These are phyloP conservation scores for Mucuna pruriens DNA, from an alignment of 306 rosid genomes.

Conservation along the genomic window DNA sequence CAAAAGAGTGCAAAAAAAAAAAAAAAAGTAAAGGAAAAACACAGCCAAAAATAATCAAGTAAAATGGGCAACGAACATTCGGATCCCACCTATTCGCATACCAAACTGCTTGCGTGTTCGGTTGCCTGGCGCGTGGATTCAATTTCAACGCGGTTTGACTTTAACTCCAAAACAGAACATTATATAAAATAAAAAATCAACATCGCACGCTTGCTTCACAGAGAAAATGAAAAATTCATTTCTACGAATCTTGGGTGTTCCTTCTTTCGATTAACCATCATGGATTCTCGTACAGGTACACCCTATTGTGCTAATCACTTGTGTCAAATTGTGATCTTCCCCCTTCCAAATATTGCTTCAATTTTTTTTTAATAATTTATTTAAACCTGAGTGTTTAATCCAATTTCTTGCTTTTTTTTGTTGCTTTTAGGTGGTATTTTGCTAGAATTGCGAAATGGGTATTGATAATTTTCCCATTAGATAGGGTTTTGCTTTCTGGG, in stretches of 20 bases:
- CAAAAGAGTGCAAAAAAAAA: no score
- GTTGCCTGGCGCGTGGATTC: not conserved
- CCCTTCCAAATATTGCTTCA: slow-evolving; percentile 5
- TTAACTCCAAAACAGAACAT: not conserved
- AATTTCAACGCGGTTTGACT: not conserved
- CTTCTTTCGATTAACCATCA: not conserved
- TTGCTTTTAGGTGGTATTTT: slow-evolving; percentile 37
- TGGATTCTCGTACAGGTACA: not conserved
- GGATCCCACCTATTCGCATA: not conserved
- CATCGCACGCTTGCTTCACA: not conserved
- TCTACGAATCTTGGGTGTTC: not conserved
- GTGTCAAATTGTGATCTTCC: not conserved
- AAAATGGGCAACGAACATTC: not conserved
- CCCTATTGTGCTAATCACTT: not conserved
- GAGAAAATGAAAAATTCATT: not conserved
- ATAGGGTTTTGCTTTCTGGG: slow-evolving; percentile 22
- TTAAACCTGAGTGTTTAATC: not conserved
- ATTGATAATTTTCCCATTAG: slow-evolving; percentile 5
- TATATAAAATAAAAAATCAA: not conserved
- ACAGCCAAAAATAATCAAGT: no score
- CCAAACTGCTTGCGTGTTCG: not conserved
- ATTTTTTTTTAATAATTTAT: not conserved
- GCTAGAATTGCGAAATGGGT: slow-evolving; percentile 41
- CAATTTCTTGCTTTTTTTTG: not conserved
- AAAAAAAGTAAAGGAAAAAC: no score